phyloP scores from a whole-genome alignment of 805 yeast genomes.

The Candida nemodendra region DNA sequence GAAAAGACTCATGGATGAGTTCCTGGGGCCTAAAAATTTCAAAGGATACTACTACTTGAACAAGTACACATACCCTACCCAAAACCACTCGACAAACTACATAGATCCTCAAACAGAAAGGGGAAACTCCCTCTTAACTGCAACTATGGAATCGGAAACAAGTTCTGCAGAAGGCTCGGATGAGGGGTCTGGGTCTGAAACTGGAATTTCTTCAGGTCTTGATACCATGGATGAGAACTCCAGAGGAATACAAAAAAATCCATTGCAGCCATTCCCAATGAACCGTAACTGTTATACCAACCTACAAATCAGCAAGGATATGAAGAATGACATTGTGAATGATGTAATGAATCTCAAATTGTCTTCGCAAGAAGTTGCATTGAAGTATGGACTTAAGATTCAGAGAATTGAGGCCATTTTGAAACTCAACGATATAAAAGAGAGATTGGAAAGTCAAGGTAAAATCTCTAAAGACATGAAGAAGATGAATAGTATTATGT shows the following conservation, averaged over 20 bases:
- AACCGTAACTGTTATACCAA: constrained; percentile 73
- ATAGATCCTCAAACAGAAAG: constrained; percentile 53
- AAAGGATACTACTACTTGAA: constrained; percentile 79
- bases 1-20: constrained; percentile 63
- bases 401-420: constrained; percentile 89
- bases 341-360: constrained; percentile 48
- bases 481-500: constrained; percentile 60
- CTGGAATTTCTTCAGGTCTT: constrained; percentile 7
- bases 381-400: constrained; percentile 73
- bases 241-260: constrained; percentile 16
- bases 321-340: constrained; percentile 58
- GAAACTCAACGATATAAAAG: constrained; percentile 64
- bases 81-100: constrained; percentile 70
- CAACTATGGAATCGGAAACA: constrained; percentile 1
- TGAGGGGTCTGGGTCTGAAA: constrained; percentile 20
- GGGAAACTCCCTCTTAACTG: constrained; percentile 34
- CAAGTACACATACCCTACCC: constrained; percentile 68
- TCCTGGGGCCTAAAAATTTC: constrained; percentile 80
- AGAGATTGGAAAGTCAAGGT: constrained; percentile 55
- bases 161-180: constrained; percentile 14
- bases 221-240: constrained; percentile 8
- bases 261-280: constrained; percentile 78
- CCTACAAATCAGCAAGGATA: constrained; percentile 51
- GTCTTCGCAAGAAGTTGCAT: constrained; percentile 71
- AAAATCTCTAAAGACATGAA: constrained; percentile 54